Percentiles rank a stretch among this genome's conserved stretches.
Conservation (phyloP, 306 rosid species). For the Rosa multiflora region DNA sequence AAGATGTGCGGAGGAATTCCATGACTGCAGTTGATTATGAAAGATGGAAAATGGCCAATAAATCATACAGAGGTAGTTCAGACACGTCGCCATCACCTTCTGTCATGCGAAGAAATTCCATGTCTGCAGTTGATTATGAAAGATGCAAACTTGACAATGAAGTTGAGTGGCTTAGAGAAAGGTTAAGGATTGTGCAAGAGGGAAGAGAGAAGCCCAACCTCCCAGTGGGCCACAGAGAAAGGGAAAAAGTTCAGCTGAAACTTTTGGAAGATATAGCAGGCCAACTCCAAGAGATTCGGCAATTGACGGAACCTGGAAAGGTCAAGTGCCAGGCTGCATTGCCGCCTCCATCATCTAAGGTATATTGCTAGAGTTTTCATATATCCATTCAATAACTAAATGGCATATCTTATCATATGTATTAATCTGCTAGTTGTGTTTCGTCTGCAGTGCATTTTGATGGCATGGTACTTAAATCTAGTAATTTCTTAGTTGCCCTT, state of each 20-base stretch:
- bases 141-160: constrained; percentile 48
- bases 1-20: constrained; percentile 42
- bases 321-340: constrained; percentile 35
- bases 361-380: constrained; percentile 5
- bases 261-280: constrained; percentile 40
- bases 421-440: background rate
- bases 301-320: constrained; percentile 35
- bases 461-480: background rate
- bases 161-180: constrained; percentile 52
- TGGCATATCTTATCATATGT: background rate
- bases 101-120: constrained; percentile 42
- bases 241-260: constrained; percentile 34
- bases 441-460: constrained; percentile 12
- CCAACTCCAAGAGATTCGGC: constrained; percentile 45
- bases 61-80: constrained; percentile 16
- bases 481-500: background rate
- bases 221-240: constrained; percentile 33
- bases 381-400: background rate
- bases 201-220: constrained; percentile 53
- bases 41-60: constrained; percentile 39
- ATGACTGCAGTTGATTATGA: constrained; percentile 51
- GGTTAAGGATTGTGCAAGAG: constrained; percentile 43
- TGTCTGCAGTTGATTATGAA: constrained; percentile 52
- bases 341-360: constrained; percentile 48
- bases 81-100: background rate